Conservation (phyloP, 306 rosid genomes). For the Corylus heterophylla region DNA sequence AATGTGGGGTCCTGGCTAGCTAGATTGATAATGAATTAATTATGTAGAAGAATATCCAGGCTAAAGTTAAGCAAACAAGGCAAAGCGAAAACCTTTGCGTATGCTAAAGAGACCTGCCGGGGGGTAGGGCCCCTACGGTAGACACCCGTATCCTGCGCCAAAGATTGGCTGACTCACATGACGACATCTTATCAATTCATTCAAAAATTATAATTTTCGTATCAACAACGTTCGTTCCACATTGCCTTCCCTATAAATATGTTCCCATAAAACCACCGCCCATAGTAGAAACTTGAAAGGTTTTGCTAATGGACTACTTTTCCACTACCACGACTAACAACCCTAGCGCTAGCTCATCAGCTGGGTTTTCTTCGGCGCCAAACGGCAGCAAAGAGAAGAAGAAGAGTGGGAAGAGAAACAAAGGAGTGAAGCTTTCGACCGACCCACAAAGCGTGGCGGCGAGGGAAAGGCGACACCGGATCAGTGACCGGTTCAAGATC, state of each 20-base stretch:
- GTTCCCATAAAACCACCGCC: not conserved
- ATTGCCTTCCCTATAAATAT: constrained; percentile 28
- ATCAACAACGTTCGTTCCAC: not conserved
- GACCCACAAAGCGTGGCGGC: constrained; percentile 98
- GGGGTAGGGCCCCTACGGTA: constrained; percentile 47
- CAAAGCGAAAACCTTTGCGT: constrained; percentile 25
- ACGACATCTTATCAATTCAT: constrained; percentile 41
- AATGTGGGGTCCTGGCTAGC: no score
- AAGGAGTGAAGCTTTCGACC: constrained; percentile 68
- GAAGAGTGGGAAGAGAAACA: constrained; percentile 35
- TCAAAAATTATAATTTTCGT: constrained; percentile 25
- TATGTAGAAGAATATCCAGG: not conserved
- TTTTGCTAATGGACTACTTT: constrained; percentile 42
- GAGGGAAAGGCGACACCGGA: constrained; percentile 79
- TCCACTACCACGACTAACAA: not conserved
- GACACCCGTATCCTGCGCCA: constrained; percentile 79
- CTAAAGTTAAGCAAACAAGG: constrained; percentile 5
- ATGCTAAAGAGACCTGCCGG: constrained; percentile 20
- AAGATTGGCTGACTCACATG: constrained; percentile 76
- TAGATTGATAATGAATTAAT: no score
- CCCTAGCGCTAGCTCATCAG: constrained; percentile 20
- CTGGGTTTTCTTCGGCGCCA: constrained; percentile 42
- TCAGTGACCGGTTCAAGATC: constrained; percentile 88
- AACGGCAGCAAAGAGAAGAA: constrained; percentile 28
- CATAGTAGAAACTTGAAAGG: not conserved